Base-by-base conservation (phyloP, 2,329 filamentous ascomycete genomes). In the Aureobasidium sp. region DNA sequence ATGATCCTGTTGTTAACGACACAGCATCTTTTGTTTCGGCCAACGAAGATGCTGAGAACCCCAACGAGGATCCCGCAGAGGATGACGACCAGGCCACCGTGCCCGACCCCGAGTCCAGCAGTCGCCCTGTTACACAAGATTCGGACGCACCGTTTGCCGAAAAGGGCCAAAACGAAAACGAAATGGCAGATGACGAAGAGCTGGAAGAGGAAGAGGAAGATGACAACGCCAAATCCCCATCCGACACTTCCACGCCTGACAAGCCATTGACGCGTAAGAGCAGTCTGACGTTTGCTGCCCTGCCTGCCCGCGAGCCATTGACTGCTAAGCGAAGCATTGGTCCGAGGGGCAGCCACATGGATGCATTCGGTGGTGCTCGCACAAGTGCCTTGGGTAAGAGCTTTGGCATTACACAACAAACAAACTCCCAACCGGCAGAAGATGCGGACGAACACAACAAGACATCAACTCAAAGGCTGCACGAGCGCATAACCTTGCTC, bases 241-340 rank as follows among this genome's bases (percentile, higher is more conserved):
- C 87, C 2, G 87, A 90, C 52, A 81, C 78, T 0, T 90, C 89
- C 0, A 92, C 88, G 67, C 89, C 89, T 0, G 85, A 89, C 53
- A 83, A 90, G 66, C 88, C 88, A 2, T 79, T 90, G 34, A 83
- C 95, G 66, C 87, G 93, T 63, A 97, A 97, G 79, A 96, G 92
- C 75, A 97, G 93, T 72, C 81, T 99, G 63, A 96, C 89, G 63
- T 97, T 99, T 76, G 91, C 94, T 41, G 91, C 94, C 21, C 80
- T 99, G 13, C 94, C 94, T 34, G 92, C 93, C 3, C 84, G 94
- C 64, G 93, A 97, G 70, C 93, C 93, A 39, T 79, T 97, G 58
- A 85, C 86, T 36, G 84, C 84, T 16, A 95, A 95, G 73, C 93
- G 92, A 76, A 95, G 89, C 72, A 84, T 91, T 69, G 91, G 82